phyloP scores from a whole-genome alignment of 768 basidiomycete species.

The Amanita phalloides region DNA sequence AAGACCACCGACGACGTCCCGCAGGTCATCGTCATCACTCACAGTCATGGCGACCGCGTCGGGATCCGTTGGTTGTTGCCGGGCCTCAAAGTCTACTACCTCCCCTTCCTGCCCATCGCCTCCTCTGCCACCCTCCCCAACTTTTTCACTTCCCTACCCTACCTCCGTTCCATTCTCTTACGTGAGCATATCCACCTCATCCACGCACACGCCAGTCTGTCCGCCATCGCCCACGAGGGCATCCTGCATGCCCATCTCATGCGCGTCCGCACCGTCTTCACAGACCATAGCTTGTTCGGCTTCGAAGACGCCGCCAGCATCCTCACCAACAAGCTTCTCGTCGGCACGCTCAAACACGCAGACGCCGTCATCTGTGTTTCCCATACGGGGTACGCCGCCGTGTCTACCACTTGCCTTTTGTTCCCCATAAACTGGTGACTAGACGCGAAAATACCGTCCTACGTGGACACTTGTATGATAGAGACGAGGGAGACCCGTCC shows the following conservation, averaged over 20 bases:
- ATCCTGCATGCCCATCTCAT: slow-evolving; percentile 84
- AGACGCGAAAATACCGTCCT: slow-evolving; percentile 98
- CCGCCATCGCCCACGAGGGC: slow-evolving; percentile 85
- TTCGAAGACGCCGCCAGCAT: slow-evolving; percentile 97
- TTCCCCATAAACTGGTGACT: background rate
- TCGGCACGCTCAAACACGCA: slow-evolving; percentile 77
- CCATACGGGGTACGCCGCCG: slow-evolving; percentile 71
- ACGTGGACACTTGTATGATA: slow-evolving; percentile 66
- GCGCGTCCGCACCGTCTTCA: slow-evolving; percentile 86
- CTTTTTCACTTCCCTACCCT: slow-evolving; percentile 87
- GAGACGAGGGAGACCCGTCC: slow-evolving; percentile 30
- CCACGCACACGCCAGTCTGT: slow-evolving; percentile 88
- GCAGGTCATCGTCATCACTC: slow-evolving; percentile 91
- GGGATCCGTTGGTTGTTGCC: slow-evolving; percentile 87
- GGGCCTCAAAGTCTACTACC: slow-evolving; percentile 86
- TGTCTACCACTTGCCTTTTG: background rate
- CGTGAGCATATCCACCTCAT: slow-evolving; percentile 81
- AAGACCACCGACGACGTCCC: background rate
- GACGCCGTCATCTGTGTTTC: slow-evolving; percentile 96
- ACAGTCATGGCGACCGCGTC: slow-evolving; percentile 80
- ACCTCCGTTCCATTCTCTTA: slow-evolving; percentile 79
- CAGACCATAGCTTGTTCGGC: slow-evolving; percentile 94
- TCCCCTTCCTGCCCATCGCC: slow-evolving; percentile 82
- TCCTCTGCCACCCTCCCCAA: slow-evolving; percentile 92
- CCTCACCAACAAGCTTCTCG: slow-evolving; percentile 91